Evolutionary conservation across 139 green algal genomes (phyloP), one percentile per base, ranked within the genome.

Genomic region (Chlamydomonas urium): DNA sequence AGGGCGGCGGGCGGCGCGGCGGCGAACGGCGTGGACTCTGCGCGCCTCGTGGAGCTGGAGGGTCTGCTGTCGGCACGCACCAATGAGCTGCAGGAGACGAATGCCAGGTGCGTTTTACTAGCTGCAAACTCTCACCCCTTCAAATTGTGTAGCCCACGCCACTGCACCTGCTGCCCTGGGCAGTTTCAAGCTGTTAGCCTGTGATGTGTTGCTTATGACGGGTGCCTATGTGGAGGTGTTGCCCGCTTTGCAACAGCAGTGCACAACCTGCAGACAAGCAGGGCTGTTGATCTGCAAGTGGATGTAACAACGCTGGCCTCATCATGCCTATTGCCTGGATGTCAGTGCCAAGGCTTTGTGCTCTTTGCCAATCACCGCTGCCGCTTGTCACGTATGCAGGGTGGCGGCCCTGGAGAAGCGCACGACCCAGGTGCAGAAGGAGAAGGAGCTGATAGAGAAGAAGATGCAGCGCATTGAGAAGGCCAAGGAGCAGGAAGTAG

Each of bases 401-500:
- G 1, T 75, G 1, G 29, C 47, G 4, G 50, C 45, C 2, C 50
- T 83, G 33, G 77, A 83, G 35, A 79, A 83, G 67, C 59, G 60
- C 21, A 69, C 36, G 29, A 69, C 57, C 42, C 77, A 89, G 42
- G 62, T 83, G 5, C 67, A 85, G 68, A 86, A 87, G 73, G 81
- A 88, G 67, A 75, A 87, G 56, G 86, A 91, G 67, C 70, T 92
- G 53, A 74, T 93, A 58, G 89, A 96, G 76, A 87, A 90, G 62
- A 96, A 96, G 86, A 76, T 96, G 75, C 73, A 81, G 63, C 84
- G 90, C 19, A 69, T 91, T 35, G 86, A 96, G 66, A 86, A 86
- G 72, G 65, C 53, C 5, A 62, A 62, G 53, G 53, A 62, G 23
- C 21, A 29, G 23, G 53, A 62, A 32, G 53, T 62, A 17, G 58